These are phyloP conservation scores for Xanthoconium purpureum DNA, from an alignment of 768 basidiomycete species.

Conservation along the genomic window DNA sequence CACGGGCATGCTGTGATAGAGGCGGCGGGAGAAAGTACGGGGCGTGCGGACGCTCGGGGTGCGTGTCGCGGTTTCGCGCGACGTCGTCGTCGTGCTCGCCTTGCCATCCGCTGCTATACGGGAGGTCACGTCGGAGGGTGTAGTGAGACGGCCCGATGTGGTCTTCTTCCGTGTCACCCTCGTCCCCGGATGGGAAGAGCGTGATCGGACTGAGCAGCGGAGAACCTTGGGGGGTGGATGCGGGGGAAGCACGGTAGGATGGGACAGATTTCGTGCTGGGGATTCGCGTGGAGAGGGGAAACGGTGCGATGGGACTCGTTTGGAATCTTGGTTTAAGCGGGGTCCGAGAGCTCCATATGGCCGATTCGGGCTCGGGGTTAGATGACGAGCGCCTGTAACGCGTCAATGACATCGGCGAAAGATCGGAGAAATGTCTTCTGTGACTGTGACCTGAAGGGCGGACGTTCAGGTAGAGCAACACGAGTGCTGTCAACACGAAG, in stretches of 20 bases:
- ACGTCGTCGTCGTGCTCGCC: conserved; percentile 9
- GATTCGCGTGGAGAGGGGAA: conserved; percentile 42
- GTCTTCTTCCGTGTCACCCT: conserved; percentile 42
- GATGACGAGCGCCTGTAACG: conserved; percentile 26
- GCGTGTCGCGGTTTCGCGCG: neutral
- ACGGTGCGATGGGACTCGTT: conserved; percentile 38
- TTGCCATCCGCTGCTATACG: conserved; percentile 33
- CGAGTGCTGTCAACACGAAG: conserved; percentile 49
- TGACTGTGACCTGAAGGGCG: conserved; percentile 16
- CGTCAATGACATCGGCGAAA: conserved; percentile 35
- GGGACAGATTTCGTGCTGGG: conserved; percentile 34
- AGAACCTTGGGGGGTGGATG: conserved; percentile 38
- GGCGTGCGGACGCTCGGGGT: neutral
- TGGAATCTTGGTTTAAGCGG: conserved; percentile 37
- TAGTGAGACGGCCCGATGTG: conserved; percentile 51
- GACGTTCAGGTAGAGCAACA: conserved; percentile 46
- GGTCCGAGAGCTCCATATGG: conserved; percentile 41
- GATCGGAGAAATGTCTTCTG: conserved; percentile 15
- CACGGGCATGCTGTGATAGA: conserved; percentile 20
- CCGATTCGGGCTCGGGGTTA: conserved; percentile 34
- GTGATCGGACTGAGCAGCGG: conserved; percentile 38
- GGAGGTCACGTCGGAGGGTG: conserved; percentile 36
- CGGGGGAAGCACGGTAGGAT: conserved; percentile 39
- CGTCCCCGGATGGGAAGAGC: conserved; percentile 41
- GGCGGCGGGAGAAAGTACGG: conserved; percentile 42